Conservation (phyloP, 2,329 filamentous ascomycete species). For the Colletotrichum gloeosporioides region DNA sequence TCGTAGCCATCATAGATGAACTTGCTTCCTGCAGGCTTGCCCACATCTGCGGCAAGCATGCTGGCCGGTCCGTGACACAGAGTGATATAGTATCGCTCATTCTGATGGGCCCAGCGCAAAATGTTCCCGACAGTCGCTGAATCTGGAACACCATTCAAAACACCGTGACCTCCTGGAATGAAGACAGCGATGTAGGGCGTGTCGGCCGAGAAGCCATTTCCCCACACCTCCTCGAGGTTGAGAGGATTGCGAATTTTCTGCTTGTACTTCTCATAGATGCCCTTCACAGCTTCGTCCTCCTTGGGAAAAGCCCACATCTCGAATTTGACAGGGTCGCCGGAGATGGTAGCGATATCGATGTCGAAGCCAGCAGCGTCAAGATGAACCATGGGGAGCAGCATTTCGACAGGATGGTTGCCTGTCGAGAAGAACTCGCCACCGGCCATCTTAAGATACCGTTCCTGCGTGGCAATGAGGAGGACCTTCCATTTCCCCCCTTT, state of each 20-base stretch:
- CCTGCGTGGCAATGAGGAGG: not conserved
- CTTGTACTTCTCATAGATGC: constrained; percentile 17
- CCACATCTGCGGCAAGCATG: not conserved
- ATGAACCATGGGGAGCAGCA: not conserved
- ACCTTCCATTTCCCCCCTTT: not conserved
- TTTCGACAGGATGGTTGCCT: not conserved
- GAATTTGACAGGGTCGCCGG: constrained; percentile 26
- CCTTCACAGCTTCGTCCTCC: constrained; percentile 1
- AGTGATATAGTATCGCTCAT: not conserved
- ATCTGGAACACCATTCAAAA: not conserved
- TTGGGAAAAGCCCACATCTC: constrained; percentile 25
- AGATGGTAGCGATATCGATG: constrained; percentile 5
- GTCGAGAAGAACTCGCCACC: not conserved
- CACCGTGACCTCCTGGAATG: not conserved
- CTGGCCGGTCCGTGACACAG: not conserved
- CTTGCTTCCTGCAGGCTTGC: not conserved
- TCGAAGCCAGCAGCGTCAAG: not conserved
- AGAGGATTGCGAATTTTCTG: constrained; percentile 8
- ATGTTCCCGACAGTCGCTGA: not conserved
- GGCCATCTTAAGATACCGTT: not conserved
- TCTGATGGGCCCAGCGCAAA: not conserved
- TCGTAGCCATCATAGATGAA: not conserved
- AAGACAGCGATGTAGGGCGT: not conserved
- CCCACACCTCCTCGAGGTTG: not conserved
- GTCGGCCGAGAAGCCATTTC: not conserved